Evolutionary conservation across 495 filamentous ascomycete species (phyloP), one percentile per base, ranked within the genome.

Genomic region (Aspergillus conjunctus): DNA sequence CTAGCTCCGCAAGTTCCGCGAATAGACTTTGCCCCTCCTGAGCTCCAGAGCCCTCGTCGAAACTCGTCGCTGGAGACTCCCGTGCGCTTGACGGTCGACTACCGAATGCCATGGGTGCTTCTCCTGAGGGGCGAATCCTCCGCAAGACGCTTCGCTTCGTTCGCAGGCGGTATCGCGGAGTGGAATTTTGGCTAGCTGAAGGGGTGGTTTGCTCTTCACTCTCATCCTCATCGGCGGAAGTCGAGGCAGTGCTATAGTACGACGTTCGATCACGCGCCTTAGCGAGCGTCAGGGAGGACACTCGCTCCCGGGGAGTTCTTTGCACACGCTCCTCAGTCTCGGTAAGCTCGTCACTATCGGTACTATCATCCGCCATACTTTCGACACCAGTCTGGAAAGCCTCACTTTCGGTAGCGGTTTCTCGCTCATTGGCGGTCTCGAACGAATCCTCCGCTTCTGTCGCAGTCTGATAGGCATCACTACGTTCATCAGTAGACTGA

Each of bases 341-440:
- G 1, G 94, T 98, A 20, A 91, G 78, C 18, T 88, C 90, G 61
- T 88, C 91, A 10, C 67, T 73, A 54, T 79, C 73, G 52, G 88
- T 88, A 70, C 88, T 91, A 59, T 89, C 89, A 37, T 88, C 90
- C 56, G 88, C 84, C 65, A 95, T 86, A 61, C 81, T 88, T 73
- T 97, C 94, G 18, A 85, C 81, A 21, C 91, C 91, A 14, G 94
- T 97, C 71, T 95, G 89, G 85, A 97, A 96, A 49, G 91, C 91
- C 59, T 98, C 94, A 32, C 91, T 96, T 74, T 96, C 93, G 4
- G 86, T 88, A 20, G 78, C 71, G 6, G 88, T 91, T 37, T 79
- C 90, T 3, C 84, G 83, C 74, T 95, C 92, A 62, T 92, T 88
- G 3, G 91, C 91, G 0, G 77, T 80, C 72, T 95, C 91, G 61